Conservation (phyloP, 2,329 filamentous ascomycete genomes). For the Fusarium camptoceras region DNA sequence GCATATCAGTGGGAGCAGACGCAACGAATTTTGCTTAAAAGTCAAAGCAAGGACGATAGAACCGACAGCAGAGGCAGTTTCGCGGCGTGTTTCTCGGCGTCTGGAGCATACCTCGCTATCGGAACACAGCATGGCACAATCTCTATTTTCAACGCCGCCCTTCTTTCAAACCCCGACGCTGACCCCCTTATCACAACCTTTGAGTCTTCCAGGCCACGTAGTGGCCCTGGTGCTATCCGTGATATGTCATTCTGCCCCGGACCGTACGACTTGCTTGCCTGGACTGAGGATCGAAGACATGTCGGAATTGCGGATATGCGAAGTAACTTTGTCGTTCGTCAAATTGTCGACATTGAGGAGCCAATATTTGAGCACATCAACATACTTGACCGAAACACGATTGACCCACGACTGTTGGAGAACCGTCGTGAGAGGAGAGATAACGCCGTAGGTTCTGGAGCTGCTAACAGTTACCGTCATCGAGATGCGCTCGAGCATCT, state of each 20-base stretch:
- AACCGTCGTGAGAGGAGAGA: constrained; percentile 57
- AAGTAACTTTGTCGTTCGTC: constrained; percentile 73
- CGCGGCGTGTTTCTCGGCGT: constrained; percentile 80
- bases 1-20: constrained; percentile 64
- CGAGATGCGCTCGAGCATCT: constrained; percentile 56
- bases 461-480: constrained; percentile 36
- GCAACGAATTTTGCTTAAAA: constrained; percentile 67
- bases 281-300: constrained; percentile 88
- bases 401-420: constrained; percentile 65
- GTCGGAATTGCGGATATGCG: constrained; percentile 81
- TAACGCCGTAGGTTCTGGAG: constrained; percentile 16
- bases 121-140: constrained; percentile 86
- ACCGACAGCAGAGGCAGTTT: constrained; percentile 76
- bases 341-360: constrained; percentile 74
- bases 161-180: constrained; percentile 57
- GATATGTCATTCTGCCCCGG: constrained; percentile 93
- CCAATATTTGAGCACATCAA: constrained; percentile 67
- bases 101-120: constrained; percentile 77
- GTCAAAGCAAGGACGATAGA: constrained; percentile 65
- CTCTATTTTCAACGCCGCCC: constrained; percentile 74
- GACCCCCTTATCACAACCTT: constrained; percentile 81
- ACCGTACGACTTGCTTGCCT: constrained; percentile 89
- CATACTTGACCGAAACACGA: constrained; percentile 66
- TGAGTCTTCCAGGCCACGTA: constrained; percentile 78
- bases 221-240: constrained; percentile 81